Conservation (phyloP, 2,329 filamentous ascomycete species). For the Pezicula carpinea region DNA sequence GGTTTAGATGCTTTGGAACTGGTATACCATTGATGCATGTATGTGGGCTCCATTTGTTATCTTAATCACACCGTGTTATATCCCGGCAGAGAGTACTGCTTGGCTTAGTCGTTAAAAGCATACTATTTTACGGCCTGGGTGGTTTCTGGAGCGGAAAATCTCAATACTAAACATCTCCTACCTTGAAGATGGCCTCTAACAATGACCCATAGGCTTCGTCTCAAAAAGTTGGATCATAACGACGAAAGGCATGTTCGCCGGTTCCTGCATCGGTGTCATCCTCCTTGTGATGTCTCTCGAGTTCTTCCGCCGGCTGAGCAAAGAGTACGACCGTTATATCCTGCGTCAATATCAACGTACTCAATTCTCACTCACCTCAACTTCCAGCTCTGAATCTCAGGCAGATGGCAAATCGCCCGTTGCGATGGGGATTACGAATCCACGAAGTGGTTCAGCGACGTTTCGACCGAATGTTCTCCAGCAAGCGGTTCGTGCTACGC, state of each 20-base stretch:
- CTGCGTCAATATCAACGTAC: conserved; percentile 44
- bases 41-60: background rate
- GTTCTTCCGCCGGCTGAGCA: conserved; percentile 61
- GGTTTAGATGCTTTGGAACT: conserved; percentile 73
- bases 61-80: no score
- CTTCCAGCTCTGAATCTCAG: background rate
- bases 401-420: background rate
- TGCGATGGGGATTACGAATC: background rate
- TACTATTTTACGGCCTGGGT: background rate
- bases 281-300: conserved; percentile 71
- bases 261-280: conserved; percentile 73
- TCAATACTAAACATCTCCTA: no score
- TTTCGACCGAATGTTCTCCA: conserved; percentile 58
- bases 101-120: background rate
- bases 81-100: no score
- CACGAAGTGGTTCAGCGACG: conserved; percentile 3
- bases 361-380: conserved; percentile 16
- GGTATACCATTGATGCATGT: conserved; percentile 66
- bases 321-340: conserved; percentile 69
- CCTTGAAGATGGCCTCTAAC: background rate
- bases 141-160: no score
- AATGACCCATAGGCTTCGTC: conserved; percentile 49
- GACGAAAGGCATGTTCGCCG: conserved; percentile 68
- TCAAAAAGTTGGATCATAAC: conserved; percentile 64
- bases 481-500: conserved; percentile 59